Conservation (phyloP, 140 eudicot genomes). For the Cichorium intybus region DNA sequence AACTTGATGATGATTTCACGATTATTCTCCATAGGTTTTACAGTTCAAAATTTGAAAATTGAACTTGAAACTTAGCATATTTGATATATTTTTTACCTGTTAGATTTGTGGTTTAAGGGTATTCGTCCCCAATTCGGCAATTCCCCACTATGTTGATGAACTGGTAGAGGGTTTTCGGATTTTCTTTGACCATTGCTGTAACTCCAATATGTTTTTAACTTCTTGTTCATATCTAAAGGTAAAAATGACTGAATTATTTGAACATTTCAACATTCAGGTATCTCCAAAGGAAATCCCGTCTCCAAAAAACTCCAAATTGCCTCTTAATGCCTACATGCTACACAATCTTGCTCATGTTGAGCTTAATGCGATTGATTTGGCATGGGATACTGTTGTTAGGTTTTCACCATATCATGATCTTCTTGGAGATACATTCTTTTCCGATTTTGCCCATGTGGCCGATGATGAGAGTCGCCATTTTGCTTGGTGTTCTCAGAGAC, state of each 20-base stretch:
- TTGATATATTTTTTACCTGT: background rate
- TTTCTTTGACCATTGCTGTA: too few species aligned
- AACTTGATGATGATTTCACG: background rate
- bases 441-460: constrained; percentile 98
- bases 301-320: constrained; percentile 77
- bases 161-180: constrained; percentile 1
- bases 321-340: constrained; percentile 92
- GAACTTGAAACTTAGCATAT: background rate
- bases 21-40: background rate
- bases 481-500: constrained; percentile 93
- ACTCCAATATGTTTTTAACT: background rate
- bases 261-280: constrained; percentile 45
- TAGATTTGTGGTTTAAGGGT: background rate
- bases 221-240: too few species aligned
- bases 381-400: constrained; percentile 98
- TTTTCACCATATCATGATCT: constrained; percentile 71
- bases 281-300: constrained; percentile 91
- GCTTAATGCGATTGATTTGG: constrained; percentile 90
- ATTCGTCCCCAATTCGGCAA: constrained; percentile 4
- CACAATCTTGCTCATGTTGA: constrained; percentile 97
- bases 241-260: too few species aligned
- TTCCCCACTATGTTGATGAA: background rate
- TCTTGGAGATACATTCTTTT: constrained; percentile 90
- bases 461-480: constrained; percentile 99
- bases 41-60: background rate